phyloP scores from a whole-genome alignment of 2,329 filamentous ascomycete species.

The Trichothecium sympodiale region DNA sequence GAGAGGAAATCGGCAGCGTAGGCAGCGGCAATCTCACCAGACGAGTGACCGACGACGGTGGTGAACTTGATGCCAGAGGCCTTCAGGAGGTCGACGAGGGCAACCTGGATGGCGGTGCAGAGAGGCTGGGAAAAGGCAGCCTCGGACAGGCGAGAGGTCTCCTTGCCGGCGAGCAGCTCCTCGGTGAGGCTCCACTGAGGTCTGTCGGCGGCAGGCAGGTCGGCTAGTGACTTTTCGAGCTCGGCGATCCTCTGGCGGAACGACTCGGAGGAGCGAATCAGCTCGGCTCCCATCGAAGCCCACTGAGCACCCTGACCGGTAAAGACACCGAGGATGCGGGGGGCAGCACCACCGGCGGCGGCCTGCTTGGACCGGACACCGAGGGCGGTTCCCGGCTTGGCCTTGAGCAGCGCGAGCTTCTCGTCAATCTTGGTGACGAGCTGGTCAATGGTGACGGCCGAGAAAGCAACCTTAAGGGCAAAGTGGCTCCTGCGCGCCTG shows the following conservation, averaged over 20 bases:
- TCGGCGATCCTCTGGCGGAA: too few relatives aligned
- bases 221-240: too few relatives aligned
- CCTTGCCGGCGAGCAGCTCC: conserved; percentile 17
- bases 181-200: conserved; percentile 11
- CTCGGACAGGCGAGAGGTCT: conserved; percentile 14
- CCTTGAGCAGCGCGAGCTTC: conserved; percentile 12
- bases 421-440: neutral
- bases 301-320: conserved; percentile 19
- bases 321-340: conserved; percentile 10
- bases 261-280: too few relatives aligned
- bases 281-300: conserved; percentile 10
- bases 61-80: conserved; percentile 22
- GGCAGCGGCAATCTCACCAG: conserved; percentile 32
- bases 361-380: neutral
- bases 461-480: too few relatives aligned
- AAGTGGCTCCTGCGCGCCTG: neutral
- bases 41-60: conserved; percentile 28
- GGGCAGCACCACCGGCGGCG: conserved; percentile 12
- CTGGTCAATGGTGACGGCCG: conserved; percentile 11
- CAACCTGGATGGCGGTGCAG: conserved; percentile 30
- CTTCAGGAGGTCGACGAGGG: conserved; percentile 26
- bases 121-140: conserved; percentile 26
- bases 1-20: conserved; percentile 27
- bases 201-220: too few relatives aligned
- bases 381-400: conserved; percentile 7